These are phyloP conservation scores for Durusdinium trenchii DNA, from an alignment of 73 alveolate genomes.

Conservation along the genomic window DNA sequence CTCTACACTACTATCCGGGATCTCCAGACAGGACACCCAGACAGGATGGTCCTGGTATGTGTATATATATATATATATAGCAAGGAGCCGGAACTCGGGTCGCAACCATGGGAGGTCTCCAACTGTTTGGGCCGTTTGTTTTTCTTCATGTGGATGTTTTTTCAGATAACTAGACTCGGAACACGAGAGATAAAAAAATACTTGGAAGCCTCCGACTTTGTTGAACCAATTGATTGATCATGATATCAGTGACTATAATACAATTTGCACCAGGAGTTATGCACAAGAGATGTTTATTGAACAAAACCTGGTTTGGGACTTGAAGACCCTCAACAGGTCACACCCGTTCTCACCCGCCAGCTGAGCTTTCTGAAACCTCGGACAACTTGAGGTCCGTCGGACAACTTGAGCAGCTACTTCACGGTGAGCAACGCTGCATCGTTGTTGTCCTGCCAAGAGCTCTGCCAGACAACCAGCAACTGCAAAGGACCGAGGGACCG, in stretches of 20 bases:
- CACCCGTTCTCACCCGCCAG: neutral
- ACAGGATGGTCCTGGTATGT: too few species aligned
- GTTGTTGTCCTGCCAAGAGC: neutral
- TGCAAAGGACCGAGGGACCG: neutral
- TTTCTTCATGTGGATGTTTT: too few species aligned
- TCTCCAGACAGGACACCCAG: too few species aligned
- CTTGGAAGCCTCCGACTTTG: too few species aligned
- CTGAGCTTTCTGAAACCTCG: neutral
- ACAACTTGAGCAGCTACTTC: constrained; percentile 9
- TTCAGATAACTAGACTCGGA: too few species aligned
- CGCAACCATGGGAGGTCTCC: too few species aligned
- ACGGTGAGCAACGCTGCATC: neutral
- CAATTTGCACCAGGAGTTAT: neutral
- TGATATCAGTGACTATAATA: neutral
- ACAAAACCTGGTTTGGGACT: neutral
- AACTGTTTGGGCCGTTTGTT: too few species aligned
- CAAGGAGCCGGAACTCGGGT: neutral
- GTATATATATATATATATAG: too few species aligned
- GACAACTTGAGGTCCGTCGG: neutral
- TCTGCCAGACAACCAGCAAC: neutral
- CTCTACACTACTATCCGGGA: too few species aligned
- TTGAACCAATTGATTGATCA: neutral
- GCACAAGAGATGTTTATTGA: neutral
- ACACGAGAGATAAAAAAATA: too few species aligned
- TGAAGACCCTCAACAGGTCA: neutral